Evolutionary conservation across 1,284 basidiomycete genomes (phyloP), one percentile per base, ranked within the genome.

Genomic region (Apiotrichum akiyoshidainum): DNA sequence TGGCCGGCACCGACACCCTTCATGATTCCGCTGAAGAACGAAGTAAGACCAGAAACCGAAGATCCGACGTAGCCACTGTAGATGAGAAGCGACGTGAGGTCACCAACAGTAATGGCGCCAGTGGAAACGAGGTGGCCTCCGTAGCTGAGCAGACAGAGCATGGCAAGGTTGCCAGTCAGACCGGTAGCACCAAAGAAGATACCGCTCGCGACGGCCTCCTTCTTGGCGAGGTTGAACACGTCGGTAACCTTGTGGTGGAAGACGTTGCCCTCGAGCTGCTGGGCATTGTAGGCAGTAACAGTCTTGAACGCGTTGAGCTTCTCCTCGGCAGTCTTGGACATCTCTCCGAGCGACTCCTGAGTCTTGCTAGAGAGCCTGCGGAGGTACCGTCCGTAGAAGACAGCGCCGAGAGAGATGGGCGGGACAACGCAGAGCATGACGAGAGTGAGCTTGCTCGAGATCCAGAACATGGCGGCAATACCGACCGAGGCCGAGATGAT

Each of bases 351-450:
- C 1, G 92, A 90, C 71, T 95, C 92, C 74, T 99, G 95, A 6
- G 94, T 96, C 68, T 87, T 82, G 71, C 91, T 92, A 16, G 92
- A 93, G 4, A 99, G 83, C 64, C 87, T 88, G 71, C 95, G 93
- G 51, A 99, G 80, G 77, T 97, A 99, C 14, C 92, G 85, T 58
- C 95, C 95, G 72, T 98, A 99, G 74, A 93, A 91, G 17, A 98
- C 94, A 47, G 93, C 94, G 63, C 92, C 94, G 58, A 99, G 83
- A 9, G 93, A 95, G 11, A 98, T 88, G 0, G 95, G 95, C 7
- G 95, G 96, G 0, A 99, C 93, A 53, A 97, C 86, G 21, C 87
- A 85, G 61, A 98, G 84, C 95, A 98, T 98, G 60, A 98, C 82
- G 50, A 90, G 75, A 0, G 95, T 97, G 58, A 99, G 80, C 56